A percentile compares a stretch with the other conserved stretches of the same genome.
Evolutionary conservation across 2,329 filamentous ascomycete genomes (phyloP).

Genomic region (Passalora sequoiae): DNA sequence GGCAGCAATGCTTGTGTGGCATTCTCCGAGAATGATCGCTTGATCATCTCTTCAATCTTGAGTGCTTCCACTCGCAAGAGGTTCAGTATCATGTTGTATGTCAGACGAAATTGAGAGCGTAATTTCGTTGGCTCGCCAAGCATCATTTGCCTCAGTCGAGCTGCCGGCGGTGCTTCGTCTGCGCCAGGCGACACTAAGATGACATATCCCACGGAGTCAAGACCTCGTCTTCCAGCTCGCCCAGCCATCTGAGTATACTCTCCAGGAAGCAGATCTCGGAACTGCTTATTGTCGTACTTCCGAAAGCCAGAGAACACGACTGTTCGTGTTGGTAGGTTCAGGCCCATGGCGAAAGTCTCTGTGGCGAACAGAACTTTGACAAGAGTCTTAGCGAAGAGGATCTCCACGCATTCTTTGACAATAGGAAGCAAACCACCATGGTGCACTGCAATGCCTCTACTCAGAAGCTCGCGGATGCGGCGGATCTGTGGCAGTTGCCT

Average conservation of each 20-base stretch:
- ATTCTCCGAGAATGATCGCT: constrained; percentile 97
- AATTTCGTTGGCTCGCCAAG: constrained; percentile 92
- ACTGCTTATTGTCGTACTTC: constrained; percentile 89
- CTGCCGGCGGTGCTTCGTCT: constrained; percentile 82
- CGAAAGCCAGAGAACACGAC: constrained; percentile 96
- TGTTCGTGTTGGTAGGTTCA: constrained; percentile 91
- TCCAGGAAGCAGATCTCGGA: constrained; percentile 84
- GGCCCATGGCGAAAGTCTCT: constrained; percentile 96
- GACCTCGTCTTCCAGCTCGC: constrained; percentile 82
- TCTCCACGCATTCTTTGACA: constrained; percentile 96
- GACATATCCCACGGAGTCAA: constrained; percentile 88
- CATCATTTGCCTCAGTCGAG: constrained; percentile 85
- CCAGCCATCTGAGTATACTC: constrained; percentile 99
- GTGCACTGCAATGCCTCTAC: constrained; percentile 88
- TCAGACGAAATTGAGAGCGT: constrained; percentile 90
- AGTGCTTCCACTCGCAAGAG: constrained; percentile 88
- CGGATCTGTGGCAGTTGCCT: constrained; percentile 86
- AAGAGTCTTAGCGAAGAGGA: constrained; percentile 87
- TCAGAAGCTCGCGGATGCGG: constrained; percentile 75
- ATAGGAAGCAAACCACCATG: constrained; percentile 93
- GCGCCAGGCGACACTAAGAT: constrained; percentile 79
- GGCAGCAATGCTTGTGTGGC: constrained; percentile 90
- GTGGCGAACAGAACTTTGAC: constrained; percentile 97
- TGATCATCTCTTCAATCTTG: constrained; percentile 99
- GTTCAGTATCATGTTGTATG: constrained; percentile 99